phyloP scores from a whole-genome alignment of 2,329 filamentous ascomycete genomes.

The Fusarium sp. region DNA sequence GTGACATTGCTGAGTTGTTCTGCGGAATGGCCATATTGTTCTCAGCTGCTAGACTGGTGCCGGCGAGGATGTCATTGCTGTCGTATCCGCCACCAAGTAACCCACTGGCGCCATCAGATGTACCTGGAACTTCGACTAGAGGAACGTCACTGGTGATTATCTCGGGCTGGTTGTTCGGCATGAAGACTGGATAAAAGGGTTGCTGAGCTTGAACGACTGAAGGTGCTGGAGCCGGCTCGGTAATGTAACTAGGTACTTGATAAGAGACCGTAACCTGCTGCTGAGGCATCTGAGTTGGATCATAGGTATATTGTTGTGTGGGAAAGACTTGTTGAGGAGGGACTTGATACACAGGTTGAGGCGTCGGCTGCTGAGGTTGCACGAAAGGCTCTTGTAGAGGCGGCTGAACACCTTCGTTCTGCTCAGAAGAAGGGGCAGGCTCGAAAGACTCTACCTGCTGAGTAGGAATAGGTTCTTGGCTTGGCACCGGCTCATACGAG shows the following conservation, averaged over 20 bases:
- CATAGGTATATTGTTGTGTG: slow-evolving; percentile 10
- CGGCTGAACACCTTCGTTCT: slow-evolving; percentile 1
- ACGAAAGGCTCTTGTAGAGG: background rate
- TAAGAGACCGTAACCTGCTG: slow-evolving; percentile 23
- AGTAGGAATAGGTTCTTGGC: background rate
- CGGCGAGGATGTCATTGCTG: slow-evolving; percentile 6
- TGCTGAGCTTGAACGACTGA: background rate
- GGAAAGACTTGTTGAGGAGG: slow-evolving; percentile 12
- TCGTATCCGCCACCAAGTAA: background rate
- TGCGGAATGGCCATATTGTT: background rate
- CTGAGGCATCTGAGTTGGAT: slow-evolving; percentile 14
- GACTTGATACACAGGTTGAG: slow-evolving; percentile 9
- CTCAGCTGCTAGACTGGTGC: background rate
- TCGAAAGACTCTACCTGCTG: slow-evolving; percentile 3
- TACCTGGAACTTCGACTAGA: slow-evolving; percentile 9
- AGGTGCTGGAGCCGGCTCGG: background rate
- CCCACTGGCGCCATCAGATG: background rate
- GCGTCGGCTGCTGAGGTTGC: slow-evolving; percentile 1
- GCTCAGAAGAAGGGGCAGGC: background rate
- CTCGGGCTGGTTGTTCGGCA: slow-evolving; percentile 32
- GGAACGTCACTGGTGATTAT: slow-evolving; percentile 32
- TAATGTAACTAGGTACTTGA: slow-evolving; percentile 8
- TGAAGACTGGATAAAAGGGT: background rate
- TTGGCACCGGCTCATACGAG: background rate
- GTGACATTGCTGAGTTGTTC: background rate